Evolutionary conservation across 495 filamentous ascomycete species (phyloP).

Genomic region (Penicillium canariense): DNA sequence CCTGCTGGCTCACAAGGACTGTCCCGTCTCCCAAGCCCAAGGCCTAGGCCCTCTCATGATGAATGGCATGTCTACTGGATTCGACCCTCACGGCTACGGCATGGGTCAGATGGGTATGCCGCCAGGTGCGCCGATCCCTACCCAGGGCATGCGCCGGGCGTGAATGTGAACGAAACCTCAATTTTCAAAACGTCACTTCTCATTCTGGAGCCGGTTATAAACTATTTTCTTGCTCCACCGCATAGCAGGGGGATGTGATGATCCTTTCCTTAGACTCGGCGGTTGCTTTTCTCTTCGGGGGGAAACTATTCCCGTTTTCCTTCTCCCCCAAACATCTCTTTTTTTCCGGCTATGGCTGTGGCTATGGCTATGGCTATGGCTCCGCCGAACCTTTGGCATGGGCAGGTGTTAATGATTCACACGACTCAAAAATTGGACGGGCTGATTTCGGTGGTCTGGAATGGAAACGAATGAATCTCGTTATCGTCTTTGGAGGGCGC

Average conservation of each 20-base stretch:
- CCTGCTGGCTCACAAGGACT: constrained; percentile 93
- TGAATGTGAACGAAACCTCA: constrained; percentile 6
- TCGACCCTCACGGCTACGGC: constrained; percentile 38
- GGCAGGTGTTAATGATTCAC: constrained; percentile 47
- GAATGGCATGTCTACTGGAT: constrained; percentile 50
- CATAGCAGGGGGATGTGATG: constrained; percentile 2
- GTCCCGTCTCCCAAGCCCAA: constrained; percentile 86
- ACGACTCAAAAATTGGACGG: constrained; percentile 41
- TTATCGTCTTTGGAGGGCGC: constrained; percentile 30
- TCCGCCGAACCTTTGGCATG: constrained; percentile 36
- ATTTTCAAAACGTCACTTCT: constrained; percentile 2
- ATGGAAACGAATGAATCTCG: constrained; percentile 29
- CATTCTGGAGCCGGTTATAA: constrained; percentile 8
- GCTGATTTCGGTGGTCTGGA: constrained; percentile 31
- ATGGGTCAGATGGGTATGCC: constrained; percentile 43
- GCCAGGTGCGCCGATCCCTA: constrained; percentile 36
- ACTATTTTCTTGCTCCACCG: constrained; percentile 4
- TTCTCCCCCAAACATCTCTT: constrained; percentile 13
- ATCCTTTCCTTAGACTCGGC: constrained; percentile 24
- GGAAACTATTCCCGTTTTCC: constrained; percentile 4
- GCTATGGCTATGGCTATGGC: neutral
- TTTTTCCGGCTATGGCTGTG: constrained; percentile 22
- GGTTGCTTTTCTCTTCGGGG: constrained; percentile 13
- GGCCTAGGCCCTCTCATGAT: constrained; percentile 69
- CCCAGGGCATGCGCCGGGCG: constrained; percentile 39